A percentile compares a stretch with the other conserved stretches of the same genome.
Evolutionary conservation across 345 rosid genomes (phyloP).

Genomic region (Salix caprea): DNA sequence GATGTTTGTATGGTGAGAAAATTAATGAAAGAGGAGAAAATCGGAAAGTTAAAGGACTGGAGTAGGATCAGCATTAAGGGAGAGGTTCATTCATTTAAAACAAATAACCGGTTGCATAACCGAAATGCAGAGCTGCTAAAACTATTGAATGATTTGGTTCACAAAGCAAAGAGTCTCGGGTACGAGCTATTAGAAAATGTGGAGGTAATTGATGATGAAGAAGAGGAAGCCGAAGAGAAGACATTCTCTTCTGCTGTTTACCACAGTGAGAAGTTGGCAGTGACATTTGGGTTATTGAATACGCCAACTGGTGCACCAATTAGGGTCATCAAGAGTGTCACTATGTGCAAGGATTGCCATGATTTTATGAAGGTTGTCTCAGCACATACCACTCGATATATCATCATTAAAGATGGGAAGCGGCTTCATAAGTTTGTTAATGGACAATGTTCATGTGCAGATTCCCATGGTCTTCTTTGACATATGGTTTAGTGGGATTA

Average conservation of each 20-base stretch:
- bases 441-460: conserved; percentile 50
- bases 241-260: conserved; percentile 18
- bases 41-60: conserved; percentile 33
- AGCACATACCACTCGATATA: conserved; percentile 24
- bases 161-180: conserved; percentile 30
- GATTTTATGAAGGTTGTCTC: conserved; percentile 41
- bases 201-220: conserved; percentile 14
- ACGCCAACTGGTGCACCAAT: conserved; percentile 25
- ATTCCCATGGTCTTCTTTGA: conserved; percentile 31
- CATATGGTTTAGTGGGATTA: too few relatives aligned
- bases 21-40: conserved; percentile 33
- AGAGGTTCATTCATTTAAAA: conserved; percentile 34
- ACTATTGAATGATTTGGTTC: conserved; percentile 33
- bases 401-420: conserved; percentile 45
- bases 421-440: conserved; percentile 45
- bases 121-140: conserved; percentile 10
- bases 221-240: conserved; percentile 12
- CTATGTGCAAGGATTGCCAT: conserved; percentile 50
- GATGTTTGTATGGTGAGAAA: conserved; percentile 35
- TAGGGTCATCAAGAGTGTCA: conserved; percentile 33
- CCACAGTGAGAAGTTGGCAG: conserved; percentile 48
- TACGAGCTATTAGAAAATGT: conserved; percentile 7
- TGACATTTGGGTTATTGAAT: conserved; percentile 48
- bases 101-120: conserved; percentile 21
- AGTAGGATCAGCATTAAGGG: conserved; percentile 52